Evolutionary conservation across 1,284 basidiomycete species (phyloP), one percentile per base, ranked within the genome.

Genomic region (Trametes versicolor): DNA sequence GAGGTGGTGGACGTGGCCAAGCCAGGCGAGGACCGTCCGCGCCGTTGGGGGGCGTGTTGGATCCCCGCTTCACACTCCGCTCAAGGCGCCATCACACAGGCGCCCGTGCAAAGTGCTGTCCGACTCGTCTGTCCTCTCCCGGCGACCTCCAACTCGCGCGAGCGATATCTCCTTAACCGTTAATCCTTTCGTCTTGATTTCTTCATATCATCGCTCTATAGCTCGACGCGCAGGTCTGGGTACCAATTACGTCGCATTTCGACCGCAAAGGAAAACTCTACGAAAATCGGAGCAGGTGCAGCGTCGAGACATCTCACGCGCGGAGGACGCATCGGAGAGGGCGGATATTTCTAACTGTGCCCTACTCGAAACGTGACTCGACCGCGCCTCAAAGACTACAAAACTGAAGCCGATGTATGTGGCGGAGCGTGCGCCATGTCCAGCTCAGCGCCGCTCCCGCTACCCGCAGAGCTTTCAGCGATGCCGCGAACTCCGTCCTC

Each of bases 381-480:
- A 12, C 7, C 43, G 17, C 23, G 17, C 36, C 12, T 9, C 41
- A 17, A 15, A 21, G 23, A 15, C 41, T 15, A 23, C 15, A 10
- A 23, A 13, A 41, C 23, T 32, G 34, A 45, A 41, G 51, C 64
- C 66, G 66, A 71, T 73, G 72, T 53, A 73, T 73, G 72, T 72
- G 64, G 70, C 63, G 55, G 60, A 66, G 59, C 32, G 37, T 60
- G 4, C 45, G 65, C 58, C 60, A 63, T 15, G 36, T n/a, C 29
- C 59, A 52, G 29, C 43, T 29, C 53, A 27, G 34, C 47, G 48
- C 34, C 39, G 32, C 43, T n/a, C 25, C 19, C 23, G 37, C 47
- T 49, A 37, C 21, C 17, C 51, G 10, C 34, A 34, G 17, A 4
- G 10, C 21, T 19, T 34, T 12, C 25, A 58, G 60, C 51, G 58